Base-by-base conservation (phyloP, 192 early-diverging fungal species). In the Piromyces sp. region DNA sequence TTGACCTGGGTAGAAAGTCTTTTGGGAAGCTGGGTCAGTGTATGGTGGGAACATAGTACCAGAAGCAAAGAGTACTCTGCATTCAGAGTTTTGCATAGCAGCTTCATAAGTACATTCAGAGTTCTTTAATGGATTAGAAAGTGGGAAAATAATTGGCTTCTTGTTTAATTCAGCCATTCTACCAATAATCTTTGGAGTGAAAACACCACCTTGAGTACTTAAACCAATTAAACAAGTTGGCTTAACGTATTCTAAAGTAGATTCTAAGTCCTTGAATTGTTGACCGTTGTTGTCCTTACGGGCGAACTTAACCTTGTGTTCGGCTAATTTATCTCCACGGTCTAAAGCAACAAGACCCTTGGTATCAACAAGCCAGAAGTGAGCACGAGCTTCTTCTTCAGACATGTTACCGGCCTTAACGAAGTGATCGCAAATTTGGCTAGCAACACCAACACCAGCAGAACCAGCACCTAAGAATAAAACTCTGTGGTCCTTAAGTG, bases 101-200 rank as follows among this genome's bases (percentile, higher is more conserved):
- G 94, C 86, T 87, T 95, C 96, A 81, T 94, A 97, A 13, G 94
- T 95, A 89, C 97, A 99, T 89, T 99, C 97, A 82, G 95, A 94
- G 86, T 96, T 95, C 81, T 90, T 91, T 80, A 88, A 84, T 31
- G 95, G 96, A 85, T 97, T 98, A 22, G 94, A 95, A 28, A 87
- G 33, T 30, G 80, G 30, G 37, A 81, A 81, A 7, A 81, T 79
- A 81, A 81, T 30, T 17, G 96, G 96, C 15, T 89, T 88, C 29
- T 89, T 84, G 84, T 95, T 95, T 30, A 95, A 81, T 30, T 89
- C 83, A 79, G 89, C 92, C 93, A 99, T 95, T 33, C 91, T 89
- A 26, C 83, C 79, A 79, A 99, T 84, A 12, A 96, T 89, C 5
- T 89, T 83, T 80, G 90, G 86, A 80, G 86, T 90, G 85, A 99